phyloP scores from a whole-genome alignment of 257 asterid genomes.

The Solanum neorickii region DNA sequence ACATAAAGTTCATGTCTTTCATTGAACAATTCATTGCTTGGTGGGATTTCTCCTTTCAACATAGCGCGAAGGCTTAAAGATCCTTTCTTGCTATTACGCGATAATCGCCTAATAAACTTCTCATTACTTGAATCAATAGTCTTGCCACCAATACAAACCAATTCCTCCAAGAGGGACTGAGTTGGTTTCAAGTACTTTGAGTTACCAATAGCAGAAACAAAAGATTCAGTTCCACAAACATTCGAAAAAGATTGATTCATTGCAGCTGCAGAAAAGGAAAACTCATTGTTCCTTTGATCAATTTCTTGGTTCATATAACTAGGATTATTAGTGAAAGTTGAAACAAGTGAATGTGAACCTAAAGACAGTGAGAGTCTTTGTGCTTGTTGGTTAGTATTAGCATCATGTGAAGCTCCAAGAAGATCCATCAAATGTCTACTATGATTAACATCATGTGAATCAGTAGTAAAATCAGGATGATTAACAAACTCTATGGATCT shows the following conservation, averaged over 20 bases:
- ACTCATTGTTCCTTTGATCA: not conserved
- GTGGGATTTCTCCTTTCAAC: slow-evolving; percentile 40
- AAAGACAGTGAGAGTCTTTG: slow-evolving; percentile 73
- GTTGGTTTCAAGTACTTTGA: slow-evolving; percentile 65
- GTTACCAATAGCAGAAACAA: slow-evolving; percentile 19
- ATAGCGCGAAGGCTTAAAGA: slow-evolving; percentile 33
- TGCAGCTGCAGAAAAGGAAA: slow-evolving; percentile 5
- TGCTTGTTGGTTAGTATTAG: slow-evolving; percentile 13
- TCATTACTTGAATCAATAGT: slow-evolving; percentile 30
- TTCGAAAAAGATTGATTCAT: slow-evolving; percentile 21
- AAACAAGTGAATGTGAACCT: slow-evolving; percentile 24
- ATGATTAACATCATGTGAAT: slow-evolving; percentile 18
- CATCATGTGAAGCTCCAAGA: slow-evolving; percentile 42
- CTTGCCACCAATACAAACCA: slow-evolving; percentile 42
- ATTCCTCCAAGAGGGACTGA: slow-evolving; percentile 65
- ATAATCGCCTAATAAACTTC: slow-evolving; percentile 31
- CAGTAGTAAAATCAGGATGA: slow-evolving; percentile 22
- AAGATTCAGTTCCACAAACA: slow-evolving; percentile 27
- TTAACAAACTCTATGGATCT: slow-evolving; percentile 23
- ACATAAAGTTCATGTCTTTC: slow-evolving; percentile 40
- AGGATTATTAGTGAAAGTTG: slow-evolving; percentile 13
- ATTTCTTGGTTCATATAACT: not conserved
- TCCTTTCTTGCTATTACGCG: slow-evolving; percentile 27
- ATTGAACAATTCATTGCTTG: slow-evolving; percentile 19
- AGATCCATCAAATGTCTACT: slow-evolving; percentile 52